phyloP scores from a whole-genome alignment of 139 green algal species.

The Chlamydomonas schloesseri region DNA sequence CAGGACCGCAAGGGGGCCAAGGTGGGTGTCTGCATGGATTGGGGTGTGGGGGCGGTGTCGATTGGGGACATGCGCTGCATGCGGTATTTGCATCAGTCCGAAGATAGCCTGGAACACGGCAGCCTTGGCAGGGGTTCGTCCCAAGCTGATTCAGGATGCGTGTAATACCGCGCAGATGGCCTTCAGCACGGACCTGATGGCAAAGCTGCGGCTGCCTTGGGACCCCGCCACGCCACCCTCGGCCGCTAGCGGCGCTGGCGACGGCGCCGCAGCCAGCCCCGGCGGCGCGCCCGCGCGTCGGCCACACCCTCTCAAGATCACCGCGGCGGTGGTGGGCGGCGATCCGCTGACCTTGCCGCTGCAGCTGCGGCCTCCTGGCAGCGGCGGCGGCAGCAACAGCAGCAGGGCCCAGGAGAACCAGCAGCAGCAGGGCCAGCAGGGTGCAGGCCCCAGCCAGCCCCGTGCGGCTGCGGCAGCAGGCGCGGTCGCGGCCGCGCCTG shows the following conservation, averaged over 20 bases:
- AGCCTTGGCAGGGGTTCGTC: no score
- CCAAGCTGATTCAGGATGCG: no score
- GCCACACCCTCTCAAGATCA: not conserved
- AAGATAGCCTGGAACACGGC: no score
- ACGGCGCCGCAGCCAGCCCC: not conserved
- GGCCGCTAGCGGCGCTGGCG: not conserved
- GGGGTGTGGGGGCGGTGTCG: no score
- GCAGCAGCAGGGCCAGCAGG: no score
- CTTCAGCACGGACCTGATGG: not conserved
- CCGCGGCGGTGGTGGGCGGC: not conserved
- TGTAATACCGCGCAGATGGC: conserved; percentile 7
- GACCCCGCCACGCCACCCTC: not conserved
- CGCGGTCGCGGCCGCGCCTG: no score
- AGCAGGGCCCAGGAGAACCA: no score
- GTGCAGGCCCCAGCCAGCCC: not conserved
- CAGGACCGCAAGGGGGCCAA: not conserved
- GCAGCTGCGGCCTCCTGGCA: not conserved
- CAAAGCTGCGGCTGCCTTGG: not conserved
- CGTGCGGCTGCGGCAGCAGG: not conserved
- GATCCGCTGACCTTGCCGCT: not conserved
- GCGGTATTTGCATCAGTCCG: no score
- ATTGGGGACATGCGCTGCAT: no score
- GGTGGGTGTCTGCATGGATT: not conserved
- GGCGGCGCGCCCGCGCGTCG: not conserved
- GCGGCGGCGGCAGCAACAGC: no score